Evolutionary conservation across 768 basidiomycete species (phyloP).

Genomic region (Lepiota venenata): DNA sequence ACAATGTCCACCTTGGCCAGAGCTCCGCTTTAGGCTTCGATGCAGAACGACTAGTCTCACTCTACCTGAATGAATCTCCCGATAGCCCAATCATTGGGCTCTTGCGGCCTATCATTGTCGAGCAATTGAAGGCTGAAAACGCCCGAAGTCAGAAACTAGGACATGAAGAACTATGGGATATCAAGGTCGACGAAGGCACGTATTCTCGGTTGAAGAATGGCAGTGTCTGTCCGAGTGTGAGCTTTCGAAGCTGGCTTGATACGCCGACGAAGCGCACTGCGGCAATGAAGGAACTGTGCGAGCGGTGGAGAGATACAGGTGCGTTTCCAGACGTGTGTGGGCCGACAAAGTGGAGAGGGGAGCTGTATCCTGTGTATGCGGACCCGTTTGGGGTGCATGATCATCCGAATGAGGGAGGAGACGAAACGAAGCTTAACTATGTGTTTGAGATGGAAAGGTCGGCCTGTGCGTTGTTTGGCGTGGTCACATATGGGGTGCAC

Average conservation of each 20-base stretch:
- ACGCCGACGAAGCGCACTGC: conserved; percentile 57
- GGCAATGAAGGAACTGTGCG: conserved; percentile 63
- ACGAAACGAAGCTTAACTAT: conserved; percentile 46
- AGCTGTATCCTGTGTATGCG: conserved; percentile 76
- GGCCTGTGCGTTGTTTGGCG: conserved; percentile 85
- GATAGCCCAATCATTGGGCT: conserved; percentile 59
- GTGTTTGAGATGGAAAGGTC: conserved; percentile 90
- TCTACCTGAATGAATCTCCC: conserved; percentile 16
- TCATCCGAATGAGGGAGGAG: conserved; percentile 32
- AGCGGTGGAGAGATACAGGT: conserved; percentile 69
- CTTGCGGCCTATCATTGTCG: conserved; percentile 53
- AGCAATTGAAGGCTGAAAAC: conserved; percentile 52
- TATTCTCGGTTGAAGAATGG: conserved; percentile 22
- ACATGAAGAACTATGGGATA: conserved; percentile 36
- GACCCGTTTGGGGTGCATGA: conserved; percentile 64
- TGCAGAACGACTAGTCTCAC: conserved; percentile 11
- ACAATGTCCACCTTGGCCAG: conserved; percentile 55
- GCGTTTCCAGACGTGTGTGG: conserved; percentile 66
- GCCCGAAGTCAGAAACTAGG: conserved; percentile 22
- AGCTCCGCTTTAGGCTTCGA: conserved; percentile 16
- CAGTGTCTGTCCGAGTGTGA: conserved; percentile 34
- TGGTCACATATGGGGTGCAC: conserved; percentile 92
- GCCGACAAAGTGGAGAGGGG: conserved; percentile 78
- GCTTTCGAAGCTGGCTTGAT: conserved; percentile 49
- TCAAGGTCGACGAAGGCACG: conserved; percentile 28